Evolutionary conservation across 2,329 filamentous ascomycete genomes (phyloP).

Genomic region (Mariannaea sp.): DNA sequence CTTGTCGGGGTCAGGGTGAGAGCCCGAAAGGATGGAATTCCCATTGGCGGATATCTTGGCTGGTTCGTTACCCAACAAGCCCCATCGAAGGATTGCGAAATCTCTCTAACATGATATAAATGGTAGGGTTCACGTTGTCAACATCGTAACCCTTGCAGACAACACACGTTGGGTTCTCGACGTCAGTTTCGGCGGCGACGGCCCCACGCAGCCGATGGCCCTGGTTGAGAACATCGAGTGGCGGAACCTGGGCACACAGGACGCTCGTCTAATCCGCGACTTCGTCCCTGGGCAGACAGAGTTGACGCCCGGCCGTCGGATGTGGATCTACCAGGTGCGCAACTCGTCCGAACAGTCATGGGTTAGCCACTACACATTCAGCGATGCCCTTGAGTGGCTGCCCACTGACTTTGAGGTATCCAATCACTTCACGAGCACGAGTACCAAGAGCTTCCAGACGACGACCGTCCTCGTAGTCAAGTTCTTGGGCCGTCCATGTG

Average conservation of each 20-base stretch:
- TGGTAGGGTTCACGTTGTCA: slow-evolving; percentile 59
- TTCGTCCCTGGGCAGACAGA: slow-evolving; percentile 53
- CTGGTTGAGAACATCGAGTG: slow-evolving; percentile 51
- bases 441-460: slow-evolving; percentile 57
- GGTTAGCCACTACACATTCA: slow-evolving; percentile 67
- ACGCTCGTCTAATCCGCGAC: slow-evolving; percentile 58
- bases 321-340: slow-evolving; percentile 69
- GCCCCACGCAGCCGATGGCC: slow-evolving; percentile 61
- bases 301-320: slow-evolving; percentile 45
- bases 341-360: slow-evolving; percentile 55
- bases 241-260: slow-evolving; percentile 58
- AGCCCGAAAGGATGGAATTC: slow-evolving; percentile 45
- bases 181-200: slow-evolving; percentile 68
- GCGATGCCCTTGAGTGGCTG: slow-evolving; percentile 64
- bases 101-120: background rate
- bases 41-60: slow-evolving; percentile 50
- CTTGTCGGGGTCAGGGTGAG: slow-evolving; percentile 58
- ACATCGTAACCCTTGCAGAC: slow-evolving; percentile 60
- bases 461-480: slow-evolving; percentile 56
- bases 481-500: slow-evolving; percentile 54
- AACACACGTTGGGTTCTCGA: slow-evolving; percentile 60
- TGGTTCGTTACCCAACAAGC: slow-evolving; percentile 44
- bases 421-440: slow-evolving; percentile 60
- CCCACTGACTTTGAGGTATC: slow-evolving; percentile 64
- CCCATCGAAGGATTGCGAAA: slow-evolving; percentile 21